Conservation (phyloP, 306 rosid species). For the Cucumis cinereus region DNA sequence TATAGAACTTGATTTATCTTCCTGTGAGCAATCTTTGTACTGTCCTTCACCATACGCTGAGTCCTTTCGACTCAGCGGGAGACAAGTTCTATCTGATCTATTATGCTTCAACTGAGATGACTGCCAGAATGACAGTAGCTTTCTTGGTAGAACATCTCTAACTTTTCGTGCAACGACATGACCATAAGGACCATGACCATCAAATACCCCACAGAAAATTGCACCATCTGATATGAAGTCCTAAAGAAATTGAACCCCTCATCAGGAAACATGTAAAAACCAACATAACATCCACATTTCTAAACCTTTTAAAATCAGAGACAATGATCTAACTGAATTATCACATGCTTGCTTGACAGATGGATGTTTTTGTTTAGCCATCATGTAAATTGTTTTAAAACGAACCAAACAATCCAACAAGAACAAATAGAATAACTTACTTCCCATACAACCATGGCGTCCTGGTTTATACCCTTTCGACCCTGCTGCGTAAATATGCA, state of each 20-base stretch:
- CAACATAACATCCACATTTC: not conserved
- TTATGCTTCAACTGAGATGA: slow-evolving; percentile 42
- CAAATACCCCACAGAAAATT: slow-evolving; percentile 80
- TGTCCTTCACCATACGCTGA: slow-evolving; percentile 33
- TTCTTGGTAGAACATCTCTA: slow-evolving; percentile 63
- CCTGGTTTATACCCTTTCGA: slow-evolving; percentile 92
- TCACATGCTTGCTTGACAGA: not conserved
- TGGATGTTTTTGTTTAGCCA: not conserved
- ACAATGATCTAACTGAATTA: not conserved
- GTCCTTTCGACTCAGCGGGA: slow-evolving; percentile 27
- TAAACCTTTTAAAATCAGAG: not conserved
- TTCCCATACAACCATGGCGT: slow-evolving; percentile 98
- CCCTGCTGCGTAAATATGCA: slow-evolving; percentile 93
- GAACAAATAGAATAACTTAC: not conserved
- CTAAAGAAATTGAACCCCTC: slow-evolving; percentile 21
- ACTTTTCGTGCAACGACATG: slow-evolving; percentile 91
- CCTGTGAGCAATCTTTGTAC: slow-evolving; percentile 44
- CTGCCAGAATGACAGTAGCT: slow-evolving; percentile 55
- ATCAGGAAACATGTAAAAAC: not conserved
- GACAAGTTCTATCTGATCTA: slow-evolving; percentile 27
- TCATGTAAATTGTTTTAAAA: not conserved
- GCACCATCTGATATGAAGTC: slow-evolving; percentile 77
- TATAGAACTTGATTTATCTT: slow-evolving; percentile 38
- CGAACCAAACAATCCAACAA: not conserved
- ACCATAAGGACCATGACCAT: slow-evolving; percentile 93